These are phyloP conservation scores for Panicum virgatum DNA, from an alignment of 202 grass and related monocot species.

Conservation along the genomic window DNA sequence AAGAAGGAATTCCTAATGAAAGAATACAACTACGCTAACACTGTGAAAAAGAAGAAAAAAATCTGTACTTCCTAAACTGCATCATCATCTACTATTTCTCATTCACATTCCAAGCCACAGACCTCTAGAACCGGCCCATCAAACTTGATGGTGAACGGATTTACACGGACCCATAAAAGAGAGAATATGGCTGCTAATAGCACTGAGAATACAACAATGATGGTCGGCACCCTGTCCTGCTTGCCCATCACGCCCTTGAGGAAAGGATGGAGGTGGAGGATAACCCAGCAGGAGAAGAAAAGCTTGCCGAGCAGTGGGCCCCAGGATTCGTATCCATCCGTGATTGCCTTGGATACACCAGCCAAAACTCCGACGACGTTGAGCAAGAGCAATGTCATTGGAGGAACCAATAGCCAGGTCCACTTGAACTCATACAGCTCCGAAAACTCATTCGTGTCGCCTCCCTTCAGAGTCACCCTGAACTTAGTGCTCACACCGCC, in stretches of 20 bases:
- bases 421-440: slow-evolving; percentile 38
- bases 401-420: slow-evolving; percentile 33
- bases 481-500: slow-evolving; percentile 31
- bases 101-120: slow-evolving; percentile 35
- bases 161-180: slow-evolving; percentile 47
- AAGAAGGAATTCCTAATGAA: background rate
- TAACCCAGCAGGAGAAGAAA: slow-evolving; percentile 57
- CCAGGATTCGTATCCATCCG: slow-evolving; percentile 43
- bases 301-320: slow-evolving; percentile 51
- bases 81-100: slow-evolving; percentile 4
- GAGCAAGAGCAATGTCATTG: slow-evolving; percentile 24
- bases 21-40: slow-evolving; percentile 19
- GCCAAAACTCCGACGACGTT: slow-evolving; percentile 15
- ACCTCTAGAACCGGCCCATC: slow-evolving; percentile 39
- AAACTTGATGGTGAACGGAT: slow-evolving; percentile 16
- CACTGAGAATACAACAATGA: slow-evolving; percentile 61
- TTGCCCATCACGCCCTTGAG: slow-evolving; percentile 56
- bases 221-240: slow-evolving; percentile 53
- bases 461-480: slow-evolving; percentile 32
- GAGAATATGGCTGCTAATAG: slow-evolving; percentile 58
- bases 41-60: background rate
- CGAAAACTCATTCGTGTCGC: background rate
- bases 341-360: slow-evolving; percentile 27
- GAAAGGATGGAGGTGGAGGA: slow-evolving; percentile 61
- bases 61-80: slow-evolving; percentile 1